Percentiles rank a stretch among this genome's conserved stretches.
These are phyloP conservation scores for Mitragyna speciosa DNA, from an alignment of 257 asterid species.

Conservation along the genomic window DNA sequence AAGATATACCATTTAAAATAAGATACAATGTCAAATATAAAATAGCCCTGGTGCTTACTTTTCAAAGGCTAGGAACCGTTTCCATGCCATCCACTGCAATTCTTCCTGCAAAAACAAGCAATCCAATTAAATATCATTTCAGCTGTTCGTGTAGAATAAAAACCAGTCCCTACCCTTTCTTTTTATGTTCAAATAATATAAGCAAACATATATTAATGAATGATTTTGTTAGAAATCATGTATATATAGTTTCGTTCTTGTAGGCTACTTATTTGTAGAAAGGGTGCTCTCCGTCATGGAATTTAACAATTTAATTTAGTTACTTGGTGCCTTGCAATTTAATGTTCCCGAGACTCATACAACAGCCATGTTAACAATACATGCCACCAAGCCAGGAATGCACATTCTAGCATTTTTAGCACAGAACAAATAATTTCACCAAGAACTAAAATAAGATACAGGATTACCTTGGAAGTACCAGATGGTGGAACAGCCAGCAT, in stretches of 20 bases:
- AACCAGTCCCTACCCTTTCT: background rate
- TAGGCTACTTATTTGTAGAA: background rate
- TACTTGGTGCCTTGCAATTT: background rate
- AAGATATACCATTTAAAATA: background rate
- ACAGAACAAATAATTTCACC: background rate
- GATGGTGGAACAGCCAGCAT: slow-evolving; percentile 97
- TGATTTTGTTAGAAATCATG: background rate
- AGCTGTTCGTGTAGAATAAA: too few relatives aligned
- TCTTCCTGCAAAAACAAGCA: slow-evolving; percentile 68
- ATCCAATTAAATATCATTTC: background rate
- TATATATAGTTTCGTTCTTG: background rate
- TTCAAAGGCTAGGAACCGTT: slow-evolving; percentile 73
- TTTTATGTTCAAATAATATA: background rate
- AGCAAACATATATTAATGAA: background rate
- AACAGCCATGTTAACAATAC: background rate
- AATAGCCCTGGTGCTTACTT: slow-evolving; percentile 48
- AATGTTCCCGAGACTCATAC: background rate
- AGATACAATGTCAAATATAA: background rate
- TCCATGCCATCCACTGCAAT: slow-evolving; percentile 93
- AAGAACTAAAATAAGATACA: background rate
- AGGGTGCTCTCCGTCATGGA: background rate
- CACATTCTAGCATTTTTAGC: background rate
- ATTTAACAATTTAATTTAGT: background rate
- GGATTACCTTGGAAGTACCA: slow-evolving; percentile 75
- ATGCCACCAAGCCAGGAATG: background rate